These are phyloP conservation scores for Bisporella sp. DNA, from an alignment of 2,329 filamentous ascomycete genomes.

Conservation along the genomic window DNA sequence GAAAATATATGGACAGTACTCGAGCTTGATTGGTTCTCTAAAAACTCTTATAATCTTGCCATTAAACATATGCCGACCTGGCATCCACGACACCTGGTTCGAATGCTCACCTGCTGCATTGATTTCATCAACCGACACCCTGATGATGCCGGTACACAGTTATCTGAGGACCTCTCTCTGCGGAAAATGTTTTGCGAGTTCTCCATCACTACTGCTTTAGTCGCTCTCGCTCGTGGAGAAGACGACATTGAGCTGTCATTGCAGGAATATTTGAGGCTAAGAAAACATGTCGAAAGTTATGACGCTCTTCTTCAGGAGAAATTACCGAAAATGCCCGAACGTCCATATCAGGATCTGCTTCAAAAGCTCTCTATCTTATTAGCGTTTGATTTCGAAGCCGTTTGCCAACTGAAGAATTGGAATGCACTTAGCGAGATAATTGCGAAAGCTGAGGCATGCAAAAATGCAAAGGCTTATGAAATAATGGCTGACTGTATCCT, in stretches of 20 bases:
- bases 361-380: conserved; percentile 60
- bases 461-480: conserved; percentile 44
- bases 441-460: conserved; percentile 38
- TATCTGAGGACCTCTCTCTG: conserved; percentile 42
- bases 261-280: conserved; percentile 55
- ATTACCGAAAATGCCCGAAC: conserved; percentile 33
- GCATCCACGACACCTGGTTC: conserved; percentile 44
- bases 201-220: conserved; percentile 45
- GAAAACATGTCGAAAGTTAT: conserved; percentile 55
- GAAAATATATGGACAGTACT: conserved; percentile 42
- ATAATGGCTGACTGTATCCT: conserved; percentile 61
- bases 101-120: conserved; percentile 49
- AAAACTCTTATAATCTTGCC: conserved; percentile 73
- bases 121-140: conserved; percentile 46
- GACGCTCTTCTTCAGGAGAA: conserved; percentile 37
- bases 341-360: conserved; percentile 44
- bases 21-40: conserved; percentile 80
- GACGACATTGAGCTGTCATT: conserved; percentile 43
- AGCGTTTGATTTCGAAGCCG: conserved; percentile 74
- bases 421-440: conserved; percentile 57
- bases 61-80: conserved; percentile 53
- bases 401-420: conserved; percentile 60
- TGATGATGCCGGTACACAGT: conserved; percentile 33
- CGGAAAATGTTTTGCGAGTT: conserved; percentile 67
- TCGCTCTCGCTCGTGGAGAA: conserved; percentile 45